Base-by-base conservation (phyloP, 306 rosid genomes). In the Inga leiocalycina region DNA sequence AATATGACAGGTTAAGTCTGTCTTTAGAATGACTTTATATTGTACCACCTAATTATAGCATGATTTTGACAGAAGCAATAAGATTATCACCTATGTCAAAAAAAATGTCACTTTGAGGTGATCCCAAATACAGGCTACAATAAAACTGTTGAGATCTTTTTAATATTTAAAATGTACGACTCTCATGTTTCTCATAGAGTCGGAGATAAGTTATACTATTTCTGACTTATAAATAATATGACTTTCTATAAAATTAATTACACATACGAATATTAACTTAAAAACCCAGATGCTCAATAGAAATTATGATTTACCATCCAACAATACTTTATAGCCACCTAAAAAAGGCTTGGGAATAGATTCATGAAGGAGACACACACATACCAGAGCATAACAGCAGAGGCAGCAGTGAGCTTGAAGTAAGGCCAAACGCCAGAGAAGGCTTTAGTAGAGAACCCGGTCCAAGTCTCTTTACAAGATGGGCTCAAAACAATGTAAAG, bases 401-500 rank as follows among this genome's bases (percentile, higher is more conserved):
- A 86, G 48, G 87, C 78, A 43, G 79, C 17, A 35, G 93, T 88
- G 27, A 90, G 45, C 85, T 85, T 90, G 39, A 86, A 86, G 57
- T 84, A 88, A 34, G 90, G 91, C 93, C 93, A 88, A 14, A 86
- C 76, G 6, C 89, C 87, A 6, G 41, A 14, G 67, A 90, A 90
- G 46, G 90, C 90, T 51, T 74, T 86, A 6, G 41, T 8, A 12
- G 91, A 80, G 79, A 88, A 85, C 41, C 91, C 93, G 24, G 88
- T 80, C 93, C 93, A 90, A 48, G 90, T 86, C 67, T 90, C 88
- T 75, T 68, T 84, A 80, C 93, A 90, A 12, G 69, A 84, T 51
- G 90, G 90, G 82, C 87, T 88, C 0, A 90, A 43, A 59, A 86
- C 75, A 83, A 90, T 88, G 70, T 88, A 90, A 30, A 90, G 84